phyloP scores from a whole-genome alignment of 106 monocot species.

The Dioscorea alata region DNA sequence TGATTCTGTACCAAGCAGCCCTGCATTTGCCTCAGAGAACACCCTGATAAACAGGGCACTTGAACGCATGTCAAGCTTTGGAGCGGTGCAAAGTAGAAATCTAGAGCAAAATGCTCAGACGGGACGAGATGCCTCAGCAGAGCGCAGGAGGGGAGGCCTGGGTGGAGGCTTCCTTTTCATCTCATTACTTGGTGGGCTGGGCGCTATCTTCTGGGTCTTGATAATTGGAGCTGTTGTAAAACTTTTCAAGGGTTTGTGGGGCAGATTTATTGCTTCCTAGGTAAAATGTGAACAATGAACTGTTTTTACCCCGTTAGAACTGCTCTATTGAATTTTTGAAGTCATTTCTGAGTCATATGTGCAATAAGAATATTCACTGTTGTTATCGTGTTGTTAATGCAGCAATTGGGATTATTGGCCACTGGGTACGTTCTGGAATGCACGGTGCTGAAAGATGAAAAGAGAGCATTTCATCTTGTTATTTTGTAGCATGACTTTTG shows the following conservation, averaged over 20 bases:
- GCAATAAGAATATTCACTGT: too few species aligned
- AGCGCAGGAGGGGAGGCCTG: slow-evolving; percentile 10
- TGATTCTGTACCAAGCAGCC: slow-evolving; percentile 73
- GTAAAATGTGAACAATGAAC: too few species aligned
- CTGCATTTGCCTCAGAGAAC: slow-evolving; percentile 75
- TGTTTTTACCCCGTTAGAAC: too few species aligned
- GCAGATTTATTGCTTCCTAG: slow-evolving; percentile 20
- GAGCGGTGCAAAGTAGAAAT: slow-evolving; percentile 15
- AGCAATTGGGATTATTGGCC: too few species aligned
- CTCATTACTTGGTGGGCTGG: slow-evolving; percentile 61
- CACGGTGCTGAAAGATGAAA: too few species aligned
- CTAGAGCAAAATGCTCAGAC: neutral
- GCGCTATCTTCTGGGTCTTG: slow-evolving; percentile 63
- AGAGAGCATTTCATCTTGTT: too few species aligned
- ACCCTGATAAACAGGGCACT: slow-evolving; percentile 47
- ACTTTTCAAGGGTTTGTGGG: slow-evolving; percentile 48
- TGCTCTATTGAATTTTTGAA: too few species aligned
- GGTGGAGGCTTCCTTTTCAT: slow-evolving; percentile 58
- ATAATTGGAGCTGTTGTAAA: slow-evolving; percentile 38
- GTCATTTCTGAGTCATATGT: too few species aligned
- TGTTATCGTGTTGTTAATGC: too few species aligned
- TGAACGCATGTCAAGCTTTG: slow-evolving; percentile 77
- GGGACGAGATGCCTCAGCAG: neutral
- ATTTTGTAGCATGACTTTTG: too few species aligned
- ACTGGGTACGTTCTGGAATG: too few species aligned